Conservation (phyloP, 2,329 filamentous ascomycete species). For the Dothideomycetidae sp. region DNA sequence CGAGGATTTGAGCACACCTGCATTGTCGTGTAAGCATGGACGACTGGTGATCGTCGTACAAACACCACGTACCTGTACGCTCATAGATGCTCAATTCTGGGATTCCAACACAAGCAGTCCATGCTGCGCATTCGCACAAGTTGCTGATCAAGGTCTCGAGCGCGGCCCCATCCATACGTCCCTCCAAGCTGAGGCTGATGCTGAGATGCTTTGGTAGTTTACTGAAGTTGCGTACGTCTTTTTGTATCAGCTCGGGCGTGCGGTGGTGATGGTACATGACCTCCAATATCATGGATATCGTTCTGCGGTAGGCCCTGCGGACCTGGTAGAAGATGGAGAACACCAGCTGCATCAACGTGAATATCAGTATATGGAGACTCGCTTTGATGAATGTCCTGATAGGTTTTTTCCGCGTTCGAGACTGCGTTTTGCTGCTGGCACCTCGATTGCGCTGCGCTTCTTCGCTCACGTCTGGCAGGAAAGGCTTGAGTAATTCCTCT, state of each 20-base stretch:
- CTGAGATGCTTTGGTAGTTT: slow-evolving; percentile 76
- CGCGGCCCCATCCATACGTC: slow-evolving; percentile 54
- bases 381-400: slow-evolving; percentile 27
- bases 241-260: slow-evolving; percentile 80
- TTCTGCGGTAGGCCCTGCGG: slow-evolving; percentile 63
- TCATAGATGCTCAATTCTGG: slow-evolving; percentile 83
- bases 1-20: slow-evolving; percentile 79
- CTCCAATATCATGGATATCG: slow-evolving; percentile 63
- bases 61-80: slow-evolving; percentile 52
- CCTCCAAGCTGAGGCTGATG: slow-evolving; percentile 63
- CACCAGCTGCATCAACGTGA: slow-evolving; percentile 57
- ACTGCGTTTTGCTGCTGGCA: neutral
- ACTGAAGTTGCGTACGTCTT: slow-evolving; percentile 62
- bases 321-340: slow-evolving; percentile 82
- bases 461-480: slow-evolving; percentile 18
- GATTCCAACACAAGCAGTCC: slow-evolving; percentile 84
- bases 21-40: neutral
- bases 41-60: neutral
- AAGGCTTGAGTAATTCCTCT: slow-evolving; percentile 21
- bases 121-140: slow-evolving; percentile 79
- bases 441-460: neutral
- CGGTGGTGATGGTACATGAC: slow-evolving; percentile 91
- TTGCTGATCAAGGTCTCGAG: slow-evolving; percentile 78
- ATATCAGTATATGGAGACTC: slow-evolving; percentile 54
- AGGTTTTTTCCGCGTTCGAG: slow-evolving; percentile 9